Evolutionary conservation across 2,329 filamentous ascomycete species (phyloP).

Genomic region (Ophiostoma sp.): DNA sequence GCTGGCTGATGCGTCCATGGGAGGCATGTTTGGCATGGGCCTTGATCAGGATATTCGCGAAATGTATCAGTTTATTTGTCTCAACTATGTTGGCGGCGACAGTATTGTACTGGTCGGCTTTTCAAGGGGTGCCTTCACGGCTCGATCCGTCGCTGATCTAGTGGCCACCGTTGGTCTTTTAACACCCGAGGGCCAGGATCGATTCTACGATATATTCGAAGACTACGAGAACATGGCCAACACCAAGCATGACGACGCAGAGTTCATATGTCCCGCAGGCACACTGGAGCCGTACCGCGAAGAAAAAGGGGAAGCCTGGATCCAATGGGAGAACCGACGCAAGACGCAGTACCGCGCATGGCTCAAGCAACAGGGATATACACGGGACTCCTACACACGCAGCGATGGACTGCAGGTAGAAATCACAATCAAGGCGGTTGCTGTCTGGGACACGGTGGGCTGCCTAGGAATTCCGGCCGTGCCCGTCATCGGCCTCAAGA

Average conservation of each 20-base stretch:
- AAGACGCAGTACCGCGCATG: constrained; percentile 37
- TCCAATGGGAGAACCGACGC: constrained; percentile 34
- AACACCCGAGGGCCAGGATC: constrained; percentile 39
- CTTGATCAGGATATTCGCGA: constrained; percentile 35
- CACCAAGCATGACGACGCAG: constrained; percentile 24
- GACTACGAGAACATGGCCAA: constrained; percentile 37
- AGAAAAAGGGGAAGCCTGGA: constrained; percentile 31
- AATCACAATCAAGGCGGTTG: constrained; percentile 43
- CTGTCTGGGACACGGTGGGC: constrained; percentile 49
- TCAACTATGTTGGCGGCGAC: constrained; percentile 38
- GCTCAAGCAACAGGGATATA: constrained; percentile 35
- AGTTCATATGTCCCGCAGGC: constrained; percentile 29
- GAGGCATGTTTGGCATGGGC: constrained; percentile 35
- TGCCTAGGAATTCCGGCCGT: constrained; percentile 41
- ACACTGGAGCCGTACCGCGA: constrained; percentile 30
- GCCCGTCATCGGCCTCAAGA: constrained; percentile 37
- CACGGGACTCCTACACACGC: constrained; percentile 33
- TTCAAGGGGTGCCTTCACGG: constrained; percentile 40
- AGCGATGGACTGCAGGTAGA: constrained; percentile 32
- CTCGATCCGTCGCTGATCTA: constrained; percentile 38
- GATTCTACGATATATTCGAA: constrained; percentile 40
- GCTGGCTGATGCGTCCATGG: constrained; percentile 32
- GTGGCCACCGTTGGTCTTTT: constrained; percentile 39
- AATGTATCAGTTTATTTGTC: constrained; percentile 38
- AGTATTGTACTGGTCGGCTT: constrained; percentile 38